Percentiles rank a stretch among this genome's conserved stretches.
phyloP scores from a whole-genome alignment of 1,139 yeast species.

The Saccharomyces hybrid region DNA sequence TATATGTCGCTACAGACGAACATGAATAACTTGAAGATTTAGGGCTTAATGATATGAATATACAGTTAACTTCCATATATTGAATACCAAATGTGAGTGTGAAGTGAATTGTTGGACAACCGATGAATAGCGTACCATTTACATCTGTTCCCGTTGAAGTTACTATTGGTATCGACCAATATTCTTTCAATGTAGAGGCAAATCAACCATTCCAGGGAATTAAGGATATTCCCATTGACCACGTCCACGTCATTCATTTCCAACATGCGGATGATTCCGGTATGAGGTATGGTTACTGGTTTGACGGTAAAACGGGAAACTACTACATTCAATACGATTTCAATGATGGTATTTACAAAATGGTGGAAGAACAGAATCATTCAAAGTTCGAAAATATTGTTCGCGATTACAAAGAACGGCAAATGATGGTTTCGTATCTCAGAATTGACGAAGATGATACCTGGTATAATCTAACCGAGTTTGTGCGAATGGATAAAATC shows the following conservation, averaged over 20 bases:
- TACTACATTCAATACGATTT: conserved; percentile 15
- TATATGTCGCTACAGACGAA: not conserved
- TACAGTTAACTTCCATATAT: not conserved
- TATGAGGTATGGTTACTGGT: conserved; percentile 29
- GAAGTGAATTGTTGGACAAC: not conserved
- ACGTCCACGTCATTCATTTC: conserved; percentile 26
- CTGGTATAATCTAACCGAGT: conserved; percentile 19
- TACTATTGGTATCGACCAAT: conserved; percentile 24
- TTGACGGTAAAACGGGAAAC: conserved; percentile 9
- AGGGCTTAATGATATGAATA: not conserved
- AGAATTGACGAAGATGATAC: conserved; percentile 15
- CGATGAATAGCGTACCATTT: conserved; percentile 14
- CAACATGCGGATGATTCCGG: conserved; percentile 14
- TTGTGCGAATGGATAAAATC: conserved; percentile 17
- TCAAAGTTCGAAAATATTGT: conserved; percentile 11
- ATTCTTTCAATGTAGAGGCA: conserved; percentile 20
- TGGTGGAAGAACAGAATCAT: conserved; percentile 12
- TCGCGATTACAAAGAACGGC: conserved; percentile 7
- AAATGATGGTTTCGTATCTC: conserved; percentile 21
- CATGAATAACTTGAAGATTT: not conserved
- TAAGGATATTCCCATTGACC: conserved; percentile 17
- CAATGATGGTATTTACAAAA: not conserved
- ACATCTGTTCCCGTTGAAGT: conserved; percentile 13
- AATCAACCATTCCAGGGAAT: conserved; percentile 25
- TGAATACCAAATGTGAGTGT: not conserved